Conservation (phyloP, 768 basidiomycete species). For the Chlorophyllum brunneum region DNA sequence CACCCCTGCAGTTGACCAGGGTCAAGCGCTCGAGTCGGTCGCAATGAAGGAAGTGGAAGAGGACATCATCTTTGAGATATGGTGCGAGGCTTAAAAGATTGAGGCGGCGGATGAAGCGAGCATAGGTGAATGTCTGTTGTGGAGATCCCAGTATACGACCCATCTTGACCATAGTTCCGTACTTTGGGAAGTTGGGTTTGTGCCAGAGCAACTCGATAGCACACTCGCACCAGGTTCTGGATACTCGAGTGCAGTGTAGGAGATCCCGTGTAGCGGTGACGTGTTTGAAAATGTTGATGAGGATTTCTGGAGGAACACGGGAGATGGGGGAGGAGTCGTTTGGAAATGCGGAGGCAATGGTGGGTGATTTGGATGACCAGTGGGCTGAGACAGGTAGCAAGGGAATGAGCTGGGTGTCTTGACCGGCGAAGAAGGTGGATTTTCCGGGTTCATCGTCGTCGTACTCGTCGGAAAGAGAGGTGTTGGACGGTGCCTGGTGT, state of each 20-base stretch:
- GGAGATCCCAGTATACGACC: constrained; percentile 59
- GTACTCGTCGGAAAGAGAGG: constrained; percentile 76
- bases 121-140: constrained; percentile 82
- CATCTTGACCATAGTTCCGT: constrained; percentile 74
- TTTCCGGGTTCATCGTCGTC: constrained; percentile 49
- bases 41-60: constrained; percentile 69
- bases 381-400: constrained; percentile 60
- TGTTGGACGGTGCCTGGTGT: constrained; percentile 66
- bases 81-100: constrained; percentile 76
- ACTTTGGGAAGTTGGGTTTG: constrained; percentile 72
- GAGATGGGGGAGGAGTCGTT: constrained; percentile 53
- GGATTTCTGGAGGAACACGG: constrained; percentile 81
- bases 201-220: constrained; percentile 95
- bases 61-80: constrained; percentile 70
- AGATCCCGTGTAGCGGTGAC: constrained; percentile 74
- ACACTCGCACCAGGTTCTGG: constrained; percentile 92
- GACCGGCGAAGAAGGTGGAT: constrained; percentile 51
- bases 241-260: constrained; percentile 73
- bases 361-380: constrained; percentile 44
- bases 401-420: constrained; percentile 34
- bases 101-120: constrained; percentile 83
- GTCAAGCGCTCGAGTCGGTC: constrained; percentile 85
- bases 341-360: constrained; percentile 17
- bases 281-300: constrained; percentile 88
- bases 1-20: constrained; percentile 69